These are phyloP conservation scores for Sporothrix schenckii DNA, from an alignment of 2,329 filamentous ascomycete genomes.

Conservation along the genomic window DNA sequence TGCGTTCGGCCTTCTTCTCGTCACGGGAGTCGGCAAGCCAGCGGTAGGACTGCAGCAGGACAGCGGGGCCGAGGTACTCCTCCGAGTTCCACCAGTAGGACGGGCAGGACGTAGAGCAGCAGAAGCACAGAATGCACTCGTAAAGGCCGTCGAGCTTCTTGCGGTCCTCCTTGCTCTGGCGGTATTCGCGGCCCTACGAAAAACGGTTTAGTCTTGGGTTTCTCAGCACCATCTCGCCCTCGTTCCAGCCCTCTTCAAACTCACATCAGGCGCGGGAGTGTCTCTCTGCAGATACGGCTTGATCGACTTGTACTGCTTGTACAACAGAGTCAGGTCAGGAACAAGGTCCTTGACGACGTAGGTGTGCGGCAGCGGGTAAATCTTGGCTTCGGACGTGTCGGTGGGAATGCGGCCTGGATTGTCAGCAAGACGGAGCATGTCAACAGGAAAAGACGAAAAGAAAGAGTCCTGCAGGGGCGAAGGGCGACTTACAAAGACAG, in stretches of 20 bases:
- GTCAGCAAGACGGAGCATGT: slow-evolving; percentile 19
- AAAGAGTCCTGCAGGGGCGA: too few species aligned
- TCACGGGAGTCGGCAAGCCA: slow-evolving; percentile 96
- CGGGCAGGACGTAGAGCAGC: slow-evolving; percentile 98
- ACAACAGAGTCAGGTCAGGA: slow-evolving; percentile 96
- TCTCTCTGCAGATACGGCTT: slow-evolving; percentile 97
- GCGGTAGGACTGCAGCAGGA: slow-evolving; percentile 95
- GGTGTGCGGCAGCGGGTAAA: slow-evolving; percentile 97
- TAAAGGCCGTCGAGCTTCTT: slow-evolving; percentile 97
- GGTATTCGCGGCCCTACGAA: slow-evolving; percentile 81
- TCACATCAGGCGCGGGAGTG: slow-evolving; percentile 78
- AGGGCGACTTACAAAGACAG: slow-evolving; percentile 78
- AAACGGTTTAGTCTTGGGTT: not conserved
- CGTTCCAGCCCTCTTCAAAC: slow-evolving; percentile 40
- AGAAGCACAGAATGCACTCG: slow-evolving; percentile 98
- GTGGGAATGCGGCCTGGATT: slow-evolving; percentile 83
- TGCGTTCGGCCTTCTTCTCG: slow-evolving; percentile 83
- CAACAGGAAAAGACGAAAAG: not conserved
- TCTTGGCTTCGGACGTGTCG: slow-evolving; percentile 83
- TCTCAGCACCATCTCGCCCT: not conserved
- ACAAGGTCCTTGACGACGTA: slow-evolving; percentile 99
- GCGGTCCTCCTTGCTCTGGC: slow-evolving; percentile 87
- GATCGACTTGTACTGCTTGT: slow-evolving; percentile 99
- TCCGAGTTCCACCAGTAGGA: slow-evolving; percentile 99
- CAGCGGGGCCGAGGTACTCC: slow-evolving; percentile 95